Evolutionary conservation across 75 land plant genomes (phyloP), one percentile per base, ranked within the genome.

Genomic region (Chamaecyparis obtusa): DNA sequence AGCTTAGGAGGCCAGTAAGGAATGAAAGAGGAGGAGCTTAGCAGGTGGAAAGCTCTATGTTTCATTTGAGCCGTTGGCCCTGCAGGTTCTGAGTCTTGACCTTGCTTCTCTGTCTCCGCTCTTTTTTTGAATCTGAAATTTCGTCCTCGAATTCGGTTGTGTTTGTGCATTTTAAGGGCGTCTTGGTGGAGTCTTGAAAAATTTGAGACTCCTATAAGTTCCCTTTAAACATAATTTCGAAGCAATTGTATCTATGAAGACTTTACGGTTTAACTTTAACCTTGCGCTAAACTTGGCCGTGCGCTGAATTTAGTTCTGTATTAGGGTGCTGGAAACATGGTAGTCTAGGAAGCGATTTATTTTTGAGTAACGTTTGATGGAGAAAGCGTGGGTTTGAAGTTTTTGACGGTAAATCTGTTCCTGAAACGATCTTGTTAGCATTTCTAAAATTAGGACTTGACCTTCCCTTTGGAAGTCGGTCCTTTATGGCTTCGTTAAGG

Each of bases 41-140:
- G 85, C 85, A 81, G 83, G 83, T 11, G 49, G 51, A n/a, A n/a
- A 24, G 11, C 83, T 27, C 13, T 7, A 1, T 10, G 9, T 27
- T 14, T 24, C 1, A 1, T 46, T 44, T 81, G 46, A 81, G 51
- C 46, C 46, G 46, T 81, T 44, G 51, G 83, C 27, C 85, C 85
- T 84, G 85, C 85, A 84, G 64, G 85, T 84, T 84, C 85, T 84
- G 85, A 84, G 33, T 84, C 85, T 84, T 56, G 85, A 84, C 85
- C 85, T 84, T 84, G 85, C 85, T 84, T 55, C 64, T 51, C 85
- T 17, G 27, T 64, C 69, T 64, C 11, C 67, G 49, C 14, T 54
- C 11, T 24, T 9, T 84, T n/a, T 44, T 35, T 3, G 15, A 19
- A 10, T 54, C 14, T 49, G 8, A 15, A 24, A 3, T 54, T 84